phyloP scores from a whole-genome alignment of 1,284 basidiomycete species.

The Phellopilus nigrolimitatus region DNA sequence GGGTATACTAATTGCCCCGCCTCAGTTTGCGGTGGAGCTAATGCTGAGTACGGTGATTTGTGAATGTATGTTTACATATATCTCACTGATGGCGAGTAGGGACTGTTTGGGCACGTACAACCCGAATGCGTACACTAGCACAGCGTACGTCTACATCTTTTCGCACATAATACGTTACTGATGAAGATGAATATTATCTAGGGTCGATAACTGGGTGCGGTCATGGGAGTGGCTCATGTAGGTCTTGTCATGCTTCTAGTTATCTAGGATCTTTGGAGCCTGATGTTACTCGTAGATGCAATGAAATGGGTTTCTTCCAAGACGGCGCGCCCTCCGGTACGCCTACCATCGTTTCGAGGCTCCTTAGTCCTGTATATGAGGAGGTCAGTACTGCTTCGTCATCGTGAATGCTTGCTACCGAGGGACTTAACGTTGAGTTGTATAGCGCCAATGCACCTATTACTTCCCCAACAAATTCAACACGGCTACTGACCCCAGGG shows the following conservation, averaged over 20 bases:
- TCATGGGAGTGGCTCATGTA: conserved; percentile 63
- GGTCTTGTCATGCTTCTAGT: conserved; percentile 21
- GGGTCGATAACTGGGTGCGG: conserved; percentile 44
- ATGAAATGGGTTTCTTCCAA: conserved; percentile 62
- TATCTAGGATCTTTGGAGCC: not conserved
- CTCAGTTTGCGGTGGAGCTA: conserved; percentile 40
- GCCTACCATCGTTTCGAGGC: conserved; percentile 53
- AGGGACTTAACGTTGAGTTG: too few species aligned
- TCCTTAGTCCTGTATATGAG: conserved; percentile 54
- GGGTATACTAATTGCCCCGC: not conserved
- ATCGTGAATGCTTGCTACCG: too few species aligned
- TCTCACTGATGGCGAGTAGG: conserved; percentile 28
- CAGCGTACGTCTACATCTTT: conserved; percentile 22
- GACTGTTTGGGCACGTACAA: conserved; percentile 57
- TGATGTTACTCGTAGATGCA: conserved; percentile 43
- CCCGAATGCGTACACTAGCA: conserved; percentile 43
- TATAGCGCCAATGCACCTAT: conserved; percentile 57
- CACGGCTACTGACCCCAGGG: conserved; percentile 35
- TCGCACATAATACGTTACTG: not conserved
- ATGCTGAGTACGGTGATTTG: conserved; percentile 36
- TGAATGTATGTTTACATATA: not conserved
- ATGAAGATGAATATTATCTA: not conserved
- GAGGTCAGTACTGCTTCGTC: conserved; percentile 38
- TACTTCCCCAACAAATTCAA: conserved; percentile 55
- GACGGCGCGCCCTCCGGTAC: conserved; percentile 49